Base-by-base conservation (phyloP, 306 rosid genomes). In the Sphenostylis stenocarpa region DNA sequence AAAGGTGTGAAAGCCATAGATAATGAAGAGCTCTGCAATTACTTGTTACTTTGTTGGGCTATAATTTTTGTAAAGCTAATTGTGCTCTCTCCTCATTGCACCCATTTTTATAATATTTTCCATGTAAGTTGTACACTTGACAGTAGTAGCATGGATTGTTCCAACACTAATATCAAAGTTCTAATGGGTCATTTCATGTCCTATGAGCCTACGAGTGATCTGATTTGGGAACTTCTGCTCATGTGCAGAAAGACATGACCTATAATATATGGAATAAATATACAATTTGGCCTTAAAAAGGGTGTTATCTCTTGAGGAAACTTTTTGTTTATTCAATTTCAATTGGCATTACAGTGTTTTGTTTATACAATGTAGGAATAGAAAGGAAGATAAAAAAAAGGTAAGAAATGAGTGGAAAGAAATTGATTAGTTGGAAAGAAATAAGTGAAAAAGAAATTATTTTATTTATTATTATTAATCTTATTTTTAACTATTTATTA, bases 61-160 rank as follows among this genome's bases (percentile, higher is more conserved):
- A 77, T 80, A 81, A 81, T 82, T 86, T 87, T 86, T 89, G 92
- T 91, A 81, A 85, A 88, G 93, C 83, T 85, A 52, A 83, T 81
- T 77, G 83, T 83, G 70, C 81, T 36, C 29, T 65, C 51, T 81
- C 26, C 49, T 78, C 81, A 67, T 44, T 64, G 78, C 84, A 81
- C 83, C 83, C 82, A 78, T 81, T 75, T 79, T 51, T 60, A 68
- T 76, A 14, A 69, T 63, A 43, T 63, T 34, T 34, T 67, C 71
- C 80, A 57, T 80, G 81, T 62, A 58, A 80, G 78, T 64, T 66
- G 55, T 76, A 77, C 75, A 63, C 52, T 75, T 67, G 52, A 67
- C 58, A 61, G 66, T 78, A 76, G 79, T 78, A 78, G 79, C 84
- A 72, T 72, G 85, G 60, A 83, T 72, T 72, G 77, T 47, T 66